A percentile compares a stretch with the other conserved stretches of the same genome.
These are phyloP conservation scores for Metarhizium humberi DNA, from an alignment of 2,329 filamentous ascomycete species.

Conservation along the genomic window DNA sequence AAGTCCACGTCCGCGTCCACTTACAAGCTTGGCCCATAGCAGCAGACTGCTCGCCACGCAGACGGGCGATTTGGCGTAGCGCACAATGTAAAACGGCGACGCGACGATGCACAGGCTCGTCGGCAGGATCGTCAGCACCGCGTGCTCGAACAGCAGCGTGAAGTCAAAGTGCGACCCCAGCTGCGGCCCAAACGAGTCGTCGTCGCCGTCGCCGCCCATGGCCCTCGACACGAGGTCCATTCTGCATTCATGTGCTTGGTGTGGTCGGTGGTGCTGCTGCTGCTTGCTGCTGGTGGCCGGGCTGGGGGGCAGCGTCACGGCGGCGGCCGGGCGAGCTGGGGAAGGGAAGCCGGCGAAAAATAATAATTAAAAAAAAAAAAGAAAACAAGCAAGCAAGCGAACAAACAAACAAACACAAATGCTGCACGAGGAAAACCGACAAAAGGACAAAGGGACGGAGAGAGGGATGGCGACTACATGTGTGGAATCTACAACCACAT, in stretches of 20 bases:
- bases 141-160: conserved; percentile 13
- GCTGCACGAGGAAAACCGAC: neutral
- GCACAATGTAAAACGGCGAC: conserved; percentile 3
- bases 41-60: conserved; percentile 4
- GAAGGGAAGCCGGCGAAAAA: too few relatives aligned
- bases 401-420: too few relatives aligned
- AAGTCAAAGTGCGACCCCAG: conserved; percentile 11
- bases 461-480: neutral
- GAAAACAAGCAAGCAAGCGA: too few relatives aligned
- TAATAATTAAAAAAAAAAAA: too few relatives aligned
- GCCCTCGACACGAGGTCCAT: neutral
- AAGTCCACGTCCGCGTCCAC: neutral
- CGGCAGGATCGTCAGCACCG: conserved; percentile 9
- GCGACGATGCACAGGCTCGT: conserved; percentile 4
- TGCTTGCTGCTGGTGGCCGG: too few relatives aligned
- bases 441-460: neutral
- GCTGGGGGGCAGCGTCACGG: neutral
- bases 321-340: too few relatives aligned
- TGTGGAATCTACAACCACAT: neutral
- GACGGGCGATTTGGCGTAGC: conserved; percentile 5
- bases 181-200: conserved; percentile 6
- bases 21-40: conserved; percentile 13
- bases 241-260: too few relatives aligned
- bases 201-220: neutral
- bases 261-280: too few relatives aligned